Conservation (phyloP, 331 rosid species). For the Rosa hybrid region DNA sequence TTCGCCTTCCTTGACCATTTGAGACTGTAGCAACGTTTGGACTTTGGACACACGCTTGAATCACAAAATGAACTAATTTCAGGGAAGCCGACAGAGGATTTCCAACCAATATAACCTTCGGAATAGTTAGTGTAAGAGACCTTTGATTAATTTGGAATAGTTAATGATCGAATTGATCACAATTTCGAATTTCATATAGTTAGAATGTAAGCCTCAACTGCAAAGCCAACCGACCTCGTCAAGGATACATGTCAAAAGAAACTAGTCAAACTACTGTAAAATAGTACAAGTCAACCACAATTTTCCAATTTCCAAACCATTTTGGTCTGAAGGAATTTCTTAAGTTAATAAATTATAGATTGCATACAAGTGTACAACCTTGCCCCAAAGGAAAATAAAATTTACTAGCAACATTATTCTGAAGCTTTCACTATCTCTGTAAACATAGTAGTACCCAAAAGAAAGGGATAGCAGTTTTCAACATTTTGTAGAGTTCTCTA, state of each 20-base stretch:
- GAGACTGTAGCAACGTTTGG: too few relatives aligned
- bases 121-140: not conserved
- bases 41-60: too few relatives aligned
- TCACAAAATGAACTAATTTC: too few relatives aligned
- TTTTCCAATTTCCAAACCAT: too few relatives aligned
- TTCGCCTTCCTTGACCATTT: not conserved
- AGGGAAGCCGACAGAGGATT: too few relatives aligned
- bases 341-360: not conserved
- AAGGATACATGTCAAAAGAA: not conserved
- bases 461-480: not conserved
- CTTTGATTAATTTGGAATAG: not conserved
- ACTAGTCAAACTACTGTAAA: not conserved
- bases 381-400: not conserved
- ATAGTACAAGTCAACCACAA: not conserved
- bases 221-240: not conserved
- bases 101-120: too few relatives aligned
- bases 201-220: not conserved
- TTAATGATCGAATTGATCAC: not conserved
- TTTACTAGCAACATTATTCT: not conserved
- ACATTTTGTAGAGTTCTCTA: not conserved
- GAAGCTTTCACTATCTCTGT: constrained; percentile 1
- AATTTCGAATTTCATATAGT: not conserved
- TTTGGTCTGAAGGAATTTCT: not conserved
- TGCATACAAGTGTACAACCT: not conserved
- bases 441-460: constrained; percentile 2